A percentile compares a stretch with the other conserved stretches of the same genome.
These are phyloP conservation scores for Candida wancherniae DNA, from an alignment of 805 yeast species.

Conservation along the genomic window DNA sequence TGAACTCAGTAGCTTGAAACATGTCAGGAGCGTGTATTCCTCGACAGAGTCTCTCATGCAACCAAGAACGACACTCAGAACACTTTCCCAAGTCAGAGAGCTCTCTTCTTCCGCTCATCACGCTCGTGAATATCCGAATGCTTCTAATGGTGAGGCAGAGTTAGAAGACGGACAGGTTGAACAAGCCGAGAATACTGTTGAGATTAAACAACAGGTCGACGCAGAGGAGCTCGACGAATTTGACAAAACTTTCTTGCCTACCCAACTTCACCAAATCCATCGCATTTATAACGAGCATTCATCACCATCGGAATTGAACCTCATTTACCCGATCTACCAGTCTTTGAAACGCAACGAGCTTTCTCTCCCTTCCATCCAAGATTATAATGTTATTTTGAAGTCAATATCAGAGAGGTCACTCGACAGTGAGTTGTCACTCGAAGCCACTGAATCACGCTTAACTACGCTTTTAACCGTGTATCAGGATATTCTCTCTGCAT, in stretches of 20 bases:
- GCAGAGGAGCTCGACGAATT: no score
- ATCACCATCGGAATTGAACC: constrained; percentile 23
- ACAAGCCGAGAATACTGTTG: no score
- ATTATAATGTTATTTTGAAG: constrained; percentile 50
- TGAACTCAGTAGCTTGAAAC: constrained; percentile 23
- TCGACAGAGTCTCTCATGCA: constrained; percentile 20
- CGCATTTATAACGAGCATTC: constrained; percentile 14
- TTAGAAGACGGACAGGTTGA: no score
- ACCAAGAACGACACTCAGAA: constrained; percentile 7
- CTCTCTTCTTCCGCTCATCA: constrained; percentile 8
- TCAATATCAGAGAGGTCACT: constrained; percentile 50
- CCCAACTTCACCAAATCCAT: constrained; percentile 20
- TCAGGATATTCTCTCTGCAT: constrained; percentile 50
- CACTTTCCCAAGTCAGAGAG: constrained; percentile 6
- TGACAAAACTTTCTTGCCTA: constrained; percentile 16
- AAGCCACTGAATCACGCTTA: constrained; percentile 52
- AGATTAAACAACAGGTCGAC: no score
- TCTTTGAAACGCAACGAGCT: constrained; percentile 33
- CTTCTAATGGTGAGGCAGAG: no score
- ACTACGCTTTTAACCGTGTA: constrained; percentile 62
- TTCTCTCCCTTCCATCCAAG: constrained; percentile 46
- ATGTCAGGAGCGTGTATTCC: constrained; percentile 18
- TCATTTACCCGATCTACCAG: constrained; percentile 39
- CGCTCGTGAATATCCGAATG: no score
- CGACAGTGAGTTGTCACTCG: constrained; percentile 25